A percentile compares a stretch with the other conserved stretches of the same genome.
phyloP scores from a whole-genome alignment of 495 filamentous ascomycete species.

The Penicillium nucicola region DNA sequence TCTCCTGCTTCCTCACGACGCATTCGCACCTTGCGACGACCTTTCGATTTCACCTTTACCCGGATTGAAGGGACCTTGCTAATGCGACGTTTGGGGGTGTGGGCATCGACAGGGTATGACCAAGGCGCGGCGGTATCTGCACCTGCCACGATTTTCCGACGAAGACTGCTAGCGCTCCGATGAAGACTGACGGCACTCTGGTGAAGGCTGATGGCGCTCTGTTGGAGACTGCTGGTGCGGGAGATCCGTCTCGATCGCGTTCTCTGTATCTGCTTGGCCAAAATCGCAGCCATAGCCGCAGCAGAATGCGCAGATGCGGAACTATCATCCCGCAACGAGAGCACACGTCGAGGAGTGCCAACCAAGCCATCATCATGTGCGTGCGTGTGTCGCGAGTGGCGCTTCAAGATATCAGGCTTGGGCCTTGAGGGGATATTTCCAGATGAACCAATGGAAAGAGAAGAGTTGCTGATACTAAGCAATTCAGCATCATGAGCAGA shows the following conservation, averaged over 20 bases:
- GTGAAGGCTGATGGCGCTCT: neutral
- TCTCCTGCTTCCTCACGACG: constrained; percentile 5
- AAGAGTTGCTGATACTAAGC: neutral
- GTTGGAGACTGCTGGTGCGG: constrained; percentile 1
- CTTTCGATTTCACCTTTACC: neutral
- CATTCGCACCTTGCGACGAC: neutral
- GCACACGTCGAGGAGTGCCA: neutral
- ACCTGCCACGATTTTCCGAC: neutral
- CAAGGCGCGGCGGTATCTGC: neutral
- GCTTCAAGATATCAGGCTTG: neutral
- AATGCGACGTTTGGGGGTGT: neutral
- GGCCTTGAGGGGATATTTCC: neutral
- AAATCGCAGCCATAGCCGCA: neutral
- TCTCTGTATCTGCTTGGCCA: neutral
- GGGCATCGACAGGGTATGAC: neutral
- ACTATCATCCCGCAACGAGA: neutral
- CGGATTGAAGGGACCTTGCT: neutral
- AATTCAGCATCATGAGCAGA: neutral
- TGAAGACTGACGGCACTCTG: neutral
- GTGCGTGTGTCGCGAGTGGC: neutral
- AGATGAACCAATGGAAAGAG: neutral
- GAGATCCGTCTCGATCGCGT: neutral
- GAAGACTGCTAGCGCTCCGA: neutral
- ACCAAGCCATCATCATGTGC: neutral
- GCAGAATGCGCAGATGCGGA: constrained; percentile 7